Evolutionary conservation across 1,284 basidiomycete species (phyloP), one percentile per base, ranked within the genome.

Genomic region (Apiotrichum mycotoxinovorans): DNA sequence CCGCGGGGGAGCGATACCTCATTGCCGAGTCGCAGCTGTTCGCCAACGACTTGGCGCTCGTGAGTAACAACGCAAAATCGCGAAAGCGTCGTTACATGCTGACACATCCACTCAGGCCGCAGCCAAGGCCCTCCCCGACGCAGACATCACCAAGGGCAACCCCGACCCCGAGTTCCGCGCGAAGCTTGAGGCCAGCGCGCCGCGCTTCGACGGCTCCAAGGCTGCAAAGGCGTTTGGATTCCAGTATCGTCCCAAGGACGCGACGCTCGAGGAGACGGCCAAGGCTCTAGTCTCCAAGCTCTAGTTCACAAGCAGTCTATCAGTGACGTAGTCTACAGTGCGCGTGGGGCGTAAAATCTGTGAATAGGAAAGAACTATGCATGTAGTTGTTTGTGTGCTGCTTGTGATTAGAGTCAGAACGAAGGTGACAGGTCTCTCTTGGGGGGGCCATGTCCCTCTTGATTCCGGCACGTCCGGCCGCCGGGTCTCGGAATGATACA

Each of bases 1-100:
- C 86, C 0, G 81, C 80, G 1, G 84, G 83, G 0, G 75, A 88
- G 61, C 79, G 87, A 0, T 83, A 85, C 67, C 80, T 86, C 63
- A 59, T 81, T 47, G 72, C 70, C 34, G 72, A 66, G 4, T 81
- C 75, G 41, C 60, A 70, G 10, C 66, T 70, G 48, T 57, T 57
- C 40, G 69, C 65, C 15, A 70, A 75, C 54, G 73, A 73, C 47
- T 59, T 55, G 50, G 57, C 54, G 26, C 61, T 67, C 43, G 65
- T 44, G 40, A 18, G 50, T 51, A 23, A 3, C 4, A n/a, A 11
- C 5, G 30, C 5, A 30, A 5, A 5, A 30, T 30, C 30, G 11
- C 7, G 30, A 12, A 30, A 7, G 7, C 30, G 5, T 30, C 11
- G 30, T 30, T 37, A 4, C 35, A 37, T 37, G 17, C 35, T 30